Evolutionary conservation across 139 green algal species (phyloP).

Genomic region (Haematococcus lacustris): DNA sequence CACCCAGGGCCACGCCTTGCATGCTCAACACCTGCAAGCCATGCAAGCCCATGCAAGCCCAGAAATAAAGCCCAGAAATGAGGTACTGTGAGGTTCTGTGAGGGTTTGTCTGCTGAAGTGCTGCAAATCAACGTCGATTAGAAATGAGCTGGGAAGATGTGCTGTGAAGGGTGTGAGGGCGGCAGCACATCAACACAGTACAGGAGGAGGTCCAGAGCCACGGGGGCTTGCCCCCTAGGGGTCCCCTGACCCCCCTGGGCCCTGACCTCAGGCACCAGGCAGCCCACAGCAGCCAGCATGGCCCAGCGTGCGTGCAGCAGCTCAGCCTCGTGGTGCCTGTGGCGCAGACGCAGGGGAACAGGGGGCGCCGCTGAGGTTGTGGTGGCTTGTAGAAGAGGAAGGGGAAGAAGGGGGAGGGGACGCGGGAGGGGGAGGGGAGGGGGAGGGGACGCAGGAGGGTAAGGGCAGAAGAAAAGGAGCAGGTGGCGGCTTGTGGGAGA

Average conservation of each 20-base stretch:
- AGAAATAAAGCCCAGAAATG: too few relatives aligned
- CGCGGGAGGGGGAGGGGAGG: not conserved
- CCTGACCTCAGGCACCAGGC: slow-evolving; percentile 42
- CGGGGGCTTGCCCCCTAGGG: too few relatives aligned
- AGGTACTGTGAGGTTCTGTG: too few relatives aligned
- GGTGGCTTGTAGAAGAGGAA: not conserved
- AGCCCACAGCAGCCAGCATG: slow-evolving; percentile 53
- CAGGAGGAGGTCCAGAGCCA: too few relatives aligned
- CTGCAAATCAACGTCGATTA: too few relatives aligned
- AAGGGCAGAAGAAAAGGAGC: not conserved
- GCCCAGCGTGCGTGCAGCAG: slow-evolving; percentile 56
- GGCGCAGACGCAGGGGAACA: not conserved
- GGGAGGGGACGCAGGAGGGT: not conserved
- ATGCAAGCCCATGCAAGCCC: too few relatives aligned
- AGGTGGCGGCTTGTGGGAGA: not conserved
- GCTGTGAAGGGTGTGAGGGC: too few relatives aligned
- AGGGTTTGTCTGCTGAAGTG: too few relatives aligned
- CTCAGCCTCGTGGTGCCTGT: slow-evolving; percentile 41
- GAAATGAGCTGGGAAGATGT: too few relatives aligned
- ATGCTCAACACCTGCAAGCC: slow-evolving; percentile 23
- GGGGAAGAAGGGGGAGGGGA: not conserved
- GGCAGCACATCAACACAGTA: too few relatives aligned
- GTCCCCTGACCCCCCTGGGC: too few relatives aligned
- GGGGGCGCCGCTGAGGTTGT: not conserved
- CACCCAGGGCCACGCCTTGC: slow-evolving; percentile 30